phyloP scores from a whole-genome alignment of 495 filamentous ascomycete species.

The Neurospora sp. region DNA sequence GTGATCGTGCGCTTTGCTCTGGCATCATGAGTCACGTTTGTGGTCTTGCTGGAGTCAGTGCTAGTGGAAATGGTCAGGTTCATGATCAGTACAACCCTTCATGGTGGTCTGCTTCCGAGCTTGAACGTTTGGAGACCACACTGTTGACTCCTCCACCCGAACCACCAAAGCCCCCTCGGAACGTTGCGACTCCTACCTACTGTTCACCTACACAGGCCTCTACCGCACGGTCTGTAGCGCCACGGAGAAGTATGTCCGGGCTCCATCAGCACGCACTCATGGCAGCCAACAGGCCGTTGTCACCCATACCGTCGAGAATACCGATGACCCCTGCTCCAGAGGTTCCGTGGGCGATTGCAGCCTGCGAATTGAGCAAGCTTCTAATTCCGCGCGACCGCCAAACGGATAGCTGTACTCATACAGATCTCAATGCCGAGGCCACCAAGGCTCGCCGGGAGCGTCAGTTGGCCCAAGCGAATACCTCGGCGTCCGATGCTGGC shows the following conservation, averaged over 20 bases:
- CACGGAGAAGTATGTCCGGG: constrained; percentile 38
- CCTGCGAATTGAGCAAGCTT: constrained; percentile 69
- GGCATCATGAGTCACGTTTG: constrained; percentile 83
- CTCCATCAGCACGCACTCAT: constrained; percentile 1
- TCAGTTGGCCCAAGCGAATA: constrained; percentile 32
- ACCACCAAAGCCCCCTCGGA: constrained; percentile 39
- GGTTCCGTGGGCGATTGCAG: constrained; percentile 73
- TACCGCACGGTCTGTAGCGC: constrained; percentile 58
- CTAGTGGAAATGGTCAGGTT: background rate
- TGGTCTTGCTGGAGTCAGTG: constrained; percentile 48
- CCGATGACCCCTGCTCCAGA: constrained; percentile 61
- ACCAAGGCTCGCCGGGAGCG: constrained; percentile 52
- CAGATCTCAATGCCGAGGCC: constrained; percentile 64
- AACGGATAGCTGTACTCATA: constrained; percentile 59
- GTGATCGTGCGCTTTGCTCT: constrained; percentile 76
- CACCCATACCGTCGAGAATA: constrained; percentile 21
- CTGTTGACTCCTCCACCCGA: constrained; percentile 45
- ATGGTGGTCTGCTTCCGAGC: constrained; percentile 66
- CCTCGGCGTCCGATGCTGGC: constrained; percentile 21
- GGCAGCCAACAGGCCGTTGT: constrained; percentile 6
- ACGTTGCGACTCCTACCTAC: constrained; percentile 53
- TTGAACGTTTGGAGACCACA: constrained; percentile 50
- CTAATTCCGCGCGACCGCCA: constrained; percentile 67
- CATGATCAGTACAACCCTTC: constrained; percentile 46
- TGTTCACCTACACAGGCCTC: constrained; percentile 68